Evolutionary conservation across 352 stramenopile genomes (phyloP), one percentile per base, ranked within the genome.

Genomic region (Phytophthora fragariae): DNA sequence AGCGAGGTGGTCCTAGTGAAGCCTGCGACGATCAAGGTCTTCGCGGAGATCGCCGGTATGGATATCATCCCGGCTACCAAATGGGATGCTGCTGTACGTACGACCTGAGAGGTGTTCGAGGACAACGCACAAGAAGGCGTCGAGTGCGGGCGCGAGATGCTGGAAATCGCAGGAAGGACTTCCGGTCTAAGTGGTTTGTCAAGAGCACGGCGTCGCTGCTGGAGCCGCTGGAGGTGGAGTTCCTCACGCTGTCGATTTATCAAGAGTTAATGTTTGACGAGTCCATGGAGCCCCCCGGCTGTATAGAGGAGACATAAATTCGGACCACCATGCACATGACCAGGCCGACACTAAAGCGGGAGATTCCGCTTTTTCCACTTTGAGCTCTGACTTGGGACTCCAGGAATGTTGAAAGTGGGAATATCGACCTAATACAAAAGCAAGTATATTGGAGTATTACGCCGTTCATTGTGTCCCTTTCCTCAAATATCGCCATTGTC

Each of bases 201-300:
- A 70, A 74, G 41, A 75, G 33, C 27, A 77, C 83, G 1, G 58
- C 80, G 21, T 72, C 70, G 14, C 35, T 86, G 24, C 60, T 88
- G 24, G 75, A 85, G 0, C 83, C 83, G 0, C 59, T 77, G 0
- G 76, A 84, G 33, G 65, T 85, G 10, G 79, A 86, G 60, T 82
- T 81, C 33, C 61, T 90, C 10, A 90, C 83, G 35, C 57, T 90
- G 6, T 85, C 79, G 0, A 65, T 90, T 57, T 73, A 85, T 24
- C 67, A 83, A 69, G 72, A 87, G 21, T 86, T 78, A 27, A 66
- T 94, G 52, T 68, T 93, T 21, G 80, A 91, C 37, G 81, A 93
- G 56, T 92, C 87, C 7, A 81, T 94, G 58, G 80, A 93, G 17
- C 80, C 83, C 24, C 53, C 94, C 4, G 69, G 75, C 0, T 88